Percentiles rank a stretch among this genome's conserved stretches.
These are phyloP conservation scores for Magnolia changhungtana DNA, from an alignment of 164 flowering plant genomes.

Conservation along the genomic window DNA sequence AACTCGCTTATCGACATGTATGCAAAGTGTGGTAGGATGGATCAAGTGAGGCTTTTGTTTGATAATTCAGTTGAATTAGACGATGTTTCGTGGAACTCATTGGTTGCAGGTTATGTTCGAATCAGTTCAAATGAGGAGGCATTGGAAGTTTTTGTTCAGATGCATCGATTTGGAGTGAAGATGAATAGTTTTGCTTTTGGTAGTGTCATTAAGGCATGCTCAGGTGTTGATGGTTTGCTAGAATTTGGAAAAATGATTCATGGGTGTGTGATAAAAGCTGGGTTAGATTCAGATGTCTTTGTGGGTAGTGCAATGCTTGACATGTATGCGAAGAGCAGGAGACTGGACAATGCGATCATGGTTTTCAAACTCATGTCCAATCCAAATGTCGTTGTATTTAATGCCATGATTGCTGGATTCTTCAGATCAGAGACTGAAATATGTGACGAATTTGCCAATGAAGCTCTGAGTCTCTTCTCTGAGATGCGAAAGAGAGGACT, in stretches of 20 bases:
- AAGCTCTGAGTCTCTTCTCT: conserved; percentile 40
- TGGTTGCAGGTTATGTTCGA: conserved; percentile 46
- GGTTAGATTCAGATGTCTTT: conserved; percentile 44
- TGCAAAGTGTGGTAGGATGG: conserved; percentile 43
- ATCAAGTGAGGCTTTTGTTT: conserved; percentile 41
- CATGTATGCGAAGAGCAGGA: conserved; percentile 52
- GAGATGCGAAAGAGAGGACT: conserved; percentile 43
- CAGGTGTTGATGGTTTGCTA: conserved; percentile 15
- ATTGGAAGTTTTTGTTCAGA: conserved; percentile 30
- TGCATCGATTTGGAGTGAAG: conserved; percentile 44
- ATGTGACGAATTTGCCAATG: conserved; percentile 21
- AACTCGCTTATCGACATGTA: conserved; percentile 56
- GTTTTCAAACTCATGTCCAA: conserved; percentile 38
- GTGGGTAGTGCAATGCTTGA: conserved; percentile 56
- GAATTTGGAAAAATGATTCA: conserved; percentile 43
- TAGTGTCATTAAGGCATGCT: conserved; percentile 50
- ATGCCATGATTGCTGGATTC: conserved; percentile 62
- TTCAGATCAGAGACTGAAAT: conserved; percentile 20
- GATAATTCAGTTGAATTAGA: conserved; percentile 40
- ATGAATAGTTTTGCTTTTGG: conserved; percentile 45
- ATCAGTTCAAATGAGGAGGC: conserved; percentile 31
- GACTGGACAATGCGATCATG: conserved; percentile 28
- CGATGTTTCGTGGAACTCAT: conserved; percentile 55
- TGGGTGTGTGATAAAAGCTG: conserved; percentile 32
- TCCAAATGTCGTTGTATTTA: conserved; percentile 47